These are phyloP conservation scores for Boechera retrofracta DNA, from an alignment of 345 rosid genomes.

Conservation along the genomic window DNA sequence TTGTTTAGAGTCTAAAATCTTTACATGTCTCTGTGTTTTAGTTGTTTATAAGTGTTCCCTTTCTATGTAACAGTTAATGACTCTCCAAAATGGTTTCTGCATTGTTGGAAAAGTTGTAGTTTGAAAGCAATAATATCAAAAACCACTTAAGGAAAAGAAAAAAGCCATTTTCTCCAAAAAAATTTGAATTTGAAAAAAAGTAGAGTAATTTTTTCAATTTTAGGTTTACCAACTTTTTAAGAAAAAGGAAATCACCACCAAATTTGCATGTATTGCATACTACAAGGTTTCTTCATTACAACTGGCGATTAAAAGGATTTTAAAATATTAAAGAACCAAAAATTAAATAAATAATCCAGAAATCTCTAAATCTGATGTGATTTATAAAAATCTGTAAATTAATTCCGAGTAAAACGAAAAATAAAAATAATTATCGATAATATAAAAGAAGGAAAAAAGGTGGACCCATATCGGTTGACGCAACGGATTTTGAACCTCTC, in stretches of 20 bases:
- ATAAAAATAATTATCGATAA: not conserved
- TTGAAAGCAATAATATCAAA: too few species aligned
- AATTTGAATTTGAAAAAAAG: conserved; percentile 35
- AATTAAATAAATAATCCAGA: not conserved
- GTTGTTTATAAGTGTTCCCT: too few species aligned
- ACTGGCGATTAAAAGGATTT: not conserved
- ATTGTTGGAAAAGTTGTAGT: too few species aligned
- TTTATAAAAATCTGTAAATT: not conserved
- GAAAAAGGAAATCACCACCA: not conserved
- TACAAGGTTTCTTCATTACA: not conserved
- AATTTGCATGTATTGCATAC: not conserved
- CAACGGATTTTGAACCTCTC: conserved; percentile 43
- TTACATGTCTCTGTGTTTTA: too few species aligned
- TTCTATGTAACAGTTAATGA: too few species aligned
- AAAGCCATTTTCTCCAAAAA: not conserved
- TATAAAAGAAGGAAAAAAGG: conserved; percentile 10
- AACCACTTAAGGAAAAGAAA: too few species aligned
- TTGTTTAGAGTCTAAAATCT: too few species aligned
- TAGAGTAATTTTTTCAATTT: not conserved
- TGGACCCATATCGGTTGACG: conserved; percentile 40
- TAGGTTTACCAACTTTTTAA: not conserved
- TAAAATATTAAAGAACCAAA: not conserved
- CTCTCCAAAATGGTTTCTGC: too few species aligned
- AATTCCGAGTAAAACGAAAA: not conserved
- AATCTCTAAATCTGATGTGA: not conserved